Evolutionary conservation across 1,284 basidiomycete species (phyloP), one percentile per base, ranked within the genome.

Genomic region (Sanghuangporus weigelae): DNA sequence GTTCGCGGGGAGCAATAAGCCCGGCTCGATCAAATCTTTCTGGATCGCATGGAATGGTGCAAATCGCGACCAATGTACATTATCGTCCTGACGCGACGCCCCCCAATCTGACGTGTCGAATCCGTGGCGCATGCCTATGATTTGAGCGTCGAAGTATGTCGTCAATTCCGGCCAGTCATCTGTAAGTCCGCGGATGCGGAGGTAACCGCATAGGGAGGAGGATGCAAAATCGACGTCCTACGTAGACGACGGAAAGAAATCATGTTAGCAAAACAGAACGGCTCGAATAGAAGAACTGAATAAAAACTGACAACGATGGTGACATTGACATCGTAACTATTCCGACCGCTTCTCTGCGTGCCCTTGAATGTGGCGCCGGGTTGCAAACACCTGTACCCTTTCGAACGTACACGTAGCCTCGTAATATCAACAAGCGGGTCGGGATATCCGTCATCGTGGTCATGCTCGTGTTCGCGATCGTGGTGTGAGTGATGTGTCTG

Each of bases 111-210:
- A 84, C 1, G 94, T 96, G 70, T 93, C 74, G 73, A 96, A 96
- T 6, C 94, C 95, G 73, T 94, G 86, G 40, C 91, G 85, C 69
- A 80, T 84, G 23, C 94, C 93, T 68, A 96, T 95, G 67, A 96
- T 95, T 75, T 96, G 93, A 57, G 93, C 95, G 71, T 95, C 92
- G 75, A 96, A 96, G 72, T 94, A 96, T 2, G 94, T 96, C 4
- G 92, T 95, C 61, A 96, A 83, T 72, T 93, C 90, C 14, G 91
- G 92, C 81, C 93, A 94, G 69, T 95, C 89, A 67, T 96, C 87
- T 54, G 94, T 96, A 57, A 96, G 78, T 42, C 93, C 90, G 11
- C 89, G 87, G 71, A 96, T 96, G 67, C 90, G 87, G 54, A 96
- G 85, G 74, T 95, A 95, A 12, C 94, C 94, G 69, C 90, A 94